Conservation (phyloP, 2,329 filamentous ascomycete genomes). For the Beauveria bassiana region DNA sequence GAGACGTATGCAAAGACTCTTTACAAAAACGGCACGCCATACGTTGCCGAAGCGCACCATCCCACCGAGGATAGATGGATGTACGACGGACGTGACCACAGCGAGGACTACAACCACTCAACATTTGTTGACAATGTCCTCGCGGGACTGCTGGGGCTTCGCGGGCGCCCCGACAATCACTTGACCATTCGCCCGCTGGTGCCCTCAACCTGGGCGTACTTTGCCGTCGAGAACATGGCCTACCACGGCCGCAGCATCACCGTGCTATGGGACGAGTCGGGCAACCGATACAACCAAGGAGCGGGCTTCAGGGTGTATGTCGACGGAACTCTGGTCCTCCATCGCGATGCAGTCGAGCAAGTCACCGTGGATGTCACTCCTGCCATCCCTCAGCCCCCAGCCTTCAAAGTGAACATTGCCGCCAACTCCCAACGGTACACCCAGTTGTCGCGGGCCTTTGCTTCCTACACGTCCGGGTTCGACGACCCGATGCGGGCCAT, state of each 20-base stretch:
- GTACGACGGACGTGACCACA: conserved; percentile 27
- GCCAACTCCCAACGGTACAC: conserved; percentile 26
- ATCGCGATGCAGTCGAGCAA: conserved; percentile 16
- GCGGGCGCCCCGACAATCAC: conserved; percentile 29
- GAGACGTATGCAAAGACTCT: conserved; percentile 32
- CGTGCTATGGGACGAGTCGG: conserved; percentile 32
- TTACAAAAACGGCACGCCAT: conserved; percentile 28
- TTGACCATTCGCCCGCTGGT: conserved; percentile 32
- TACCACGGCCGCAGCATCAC: conserved; percentile 36
- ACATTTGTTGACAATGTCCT: conserved; percentile 38
- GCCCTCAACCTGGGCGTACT: conserved; percentile 29
- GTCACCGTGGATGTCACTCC: conserved; percentile 15
- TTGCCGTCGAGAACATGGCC: conserved; percentile 33
- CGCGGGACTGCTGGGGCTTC: conserved; percentile 33
- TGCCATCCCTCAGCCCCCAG: not conserved
- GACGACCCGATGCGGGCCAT: conserved; percentile 31
- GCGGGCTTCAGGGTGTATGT: conserved; percentile 29
- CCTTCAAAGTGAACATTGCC: conserved; percentile 28
- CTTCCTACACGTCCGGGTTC: conserved; percentile 24
- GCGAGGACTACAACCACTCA: conserved; percentile 31
- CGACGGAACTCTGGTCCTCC: conserved; percentile 19
- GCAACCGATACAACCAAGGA: conserved; percentile 28
- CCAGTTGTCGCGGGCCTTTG: conserved; percentile 24
- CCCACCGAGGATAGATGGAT: conserved; percentile 21
- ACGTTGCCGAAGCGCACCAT: conserved; percentile 36